Evolutionary conservation across 2,329 filamentous ascomycete genomes (phyloP), one percentile per base, ranked within the genome.

Genomic region (Graphium sp.): DNA sequence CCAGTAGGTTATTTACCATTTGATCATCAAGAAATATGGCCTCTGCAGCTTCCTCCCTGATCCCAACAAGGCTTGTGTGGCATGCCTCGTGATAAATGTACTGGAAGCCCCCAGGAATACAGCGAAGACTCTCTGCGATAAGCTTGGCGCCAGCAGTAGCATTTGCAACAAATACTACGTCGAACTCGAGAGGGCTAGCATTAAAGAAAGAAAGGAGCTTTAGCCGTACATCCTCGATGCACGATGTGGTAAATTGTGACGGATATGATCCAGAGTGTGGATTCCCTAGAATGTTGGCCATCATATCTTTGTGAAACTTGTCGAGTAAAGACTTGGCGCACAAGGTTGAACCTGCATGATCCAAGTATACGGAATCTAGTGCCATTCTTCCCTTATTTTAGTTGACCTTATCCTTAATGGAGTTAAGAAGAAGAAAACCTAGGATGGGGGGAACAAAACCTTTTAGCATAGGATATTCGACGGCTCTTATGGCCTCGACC

Each of bases 391-490:
- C 15, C 14, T 5, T 17, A 7, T 10, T 5, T n/a, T n/a, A n/a
- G n/a, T n/a, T n/a, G n/a, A n/a, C n/a, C n/a, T n/a, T n/a, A n/a
- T n/a, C n/a, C n/a, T n/a, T n/a, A n/a, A n/a, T n/a, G n/a, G n/a
- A n/a, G n/a, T n/a, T n/a, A n/a, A n/a, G n/a, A n/a, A n/a, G n/a
- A 17, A 16, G 14, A 22, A 10, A 14, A 9, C 7, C 19, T 17
- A 18, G 19, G 11, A 20, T 22, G 7, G 40, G 30, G 42, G 31
- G 27, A 10, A 27, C 34, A 43, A 32, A 44, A 75, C 76, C 73
- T 53, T 66, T 56, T 24, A 82, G 57, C 72, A 79, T 77, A 16
- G 76, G 76, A 48, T 71, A 82, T 40, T 82, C 74, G 19, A 44
- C 44, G 11, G 58, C 49, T 34, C 75, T 60, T 18, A 80, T 56